Base-by-base conservation (phyloP, 2,329 filamentous ascomycete genomes). In the Xenosphaeropsis pyriputrescens region DNA sequence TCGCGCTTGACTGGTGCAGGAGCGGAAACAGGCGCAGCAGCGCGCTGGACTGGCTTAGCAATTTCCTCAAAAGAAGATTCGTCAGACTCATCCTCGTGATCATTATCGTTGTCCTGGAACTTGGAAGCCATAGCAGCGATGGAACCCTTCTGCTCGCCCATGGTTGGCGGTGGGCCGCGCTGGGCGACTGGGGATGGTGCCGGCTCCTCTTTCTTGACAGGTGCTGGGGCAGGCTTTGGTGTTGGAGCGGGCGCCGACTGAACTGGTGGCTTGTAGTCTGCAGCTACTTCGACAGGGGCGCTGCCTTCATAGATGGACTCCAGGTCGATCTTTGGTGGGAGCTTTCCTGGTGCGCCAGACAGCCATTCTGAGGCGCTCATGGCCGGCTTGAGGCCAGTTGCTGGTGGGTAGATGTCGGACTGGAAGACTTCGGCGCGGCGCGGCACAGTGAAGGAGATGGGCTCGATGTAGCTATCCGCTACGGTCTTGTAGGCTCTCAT, bases 401-500 rank as follows among this genome's bases (percentile, higher is more conserved):
- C 80, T 9, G 91, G 89, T 32, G 89, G 91, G 60, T 85, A 98
- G 52, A 98, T 95, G 55, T 98, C 91, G 43, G 86, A 85, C 63
- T 96, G 89, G 75, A 95, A 95, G 37, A 81, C 85, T 60, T 95
- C 86, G 39, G 91, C 85, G 45, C 91, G 77, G 45, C 91, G 78
- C 35, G 91, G 91, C 2, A 96, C 91, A 39, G 93, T 93, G 64
- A 98, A 98, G 2, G 91, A 94, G 54, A 98, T 83, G 31, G 91
- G 91, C 62, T 98, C 91, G 50, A 98, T 85, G 63, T 93, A 94
- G 34, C 66, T 60, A 57, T 98, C 91, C 60, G 88, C 93, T 58
- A 96, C 84, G 0, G 91, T 96, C 72, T 98, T 98, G 75, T 84
- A 98, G 32, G 82, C 88, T 48, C 88, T 79, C 70, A 93, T 88